A percentile compares a stretch with the other conserved stretches of the same genome.
Conservation (phyloP, 1,284 basidiomycete genomes). For the Ustilago cynodontis region DNA sequence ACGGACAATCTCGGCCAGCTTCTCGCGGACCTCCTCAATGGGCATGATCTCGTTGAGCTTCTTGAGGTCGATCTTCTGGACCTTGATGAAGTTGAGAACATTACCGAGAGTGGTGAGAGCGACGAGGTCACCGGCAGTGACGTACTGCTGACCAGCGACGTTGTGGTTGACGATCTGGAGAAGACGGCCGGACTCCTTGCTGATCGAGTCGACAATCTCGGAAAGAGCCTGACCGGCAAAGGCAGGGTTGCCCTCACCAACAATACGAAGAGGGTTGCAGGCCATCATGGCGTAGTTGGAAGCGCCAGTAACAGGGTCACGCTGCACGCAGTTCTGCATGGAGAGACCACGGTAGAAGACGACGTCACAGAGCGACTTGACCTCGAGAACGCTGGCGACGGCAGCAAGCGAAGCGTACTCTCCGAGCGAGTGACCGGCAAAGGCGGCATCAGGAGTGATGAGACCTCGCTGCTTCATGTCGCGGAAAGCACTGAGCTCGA, state of each 20-base stretch:
- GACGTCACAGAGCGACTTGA: constrained; percentile 95
- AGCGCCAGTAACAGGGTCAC: constrained; percentile 55
- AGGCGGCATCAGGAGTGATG: constrained; percentile 88
- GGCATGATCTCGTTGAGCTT: constrained; percentile 87
- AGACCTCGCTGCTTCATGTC: constrained; percentile 97
- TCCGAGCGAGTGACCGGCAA: constrained; percentile 96
- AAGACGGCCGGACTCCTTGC: constrained; percentile 78
- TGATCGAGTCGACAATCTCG: constrained; percentile 84
- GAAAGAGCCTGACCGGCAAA: constrained; percentile 89
- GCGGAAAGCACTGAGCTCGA: constrained; percentile 96
- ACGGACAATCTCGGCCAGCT: constrained; percentile 89
- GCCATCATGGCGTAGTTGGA: constrained; percentile 93
- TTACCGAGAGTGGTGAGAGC: constrained; percentile 94
- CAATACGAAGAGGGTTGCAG: constrained; percentile 94
- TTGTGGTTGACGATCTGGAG: constrained; percentile 91
- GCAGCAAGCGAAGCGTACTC: constrained; percentile 98
- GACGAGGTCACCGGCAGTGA: constrained; percentile 94
- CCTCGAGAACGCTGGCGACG: constrained; percentile 93
- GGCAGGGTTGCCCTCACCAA: constrained; percentile 54
- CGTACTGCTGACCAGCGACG: constrained; percentile 81
- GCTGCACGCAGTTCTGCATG: constrained; percentile 74
- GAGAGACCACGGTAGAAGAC: constrained; percentile 99
- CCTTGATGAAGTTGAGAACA: constrained; percentile 94
- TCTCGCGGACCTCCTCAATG: constrained; percentile 89
- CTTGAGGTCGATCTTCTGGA: constrained; percentile 94